Evolutionary conservation across 495 filamentous ascomycete genomes (phyloP).

Genomic region (Aspergillus haitiensis): DNA sequence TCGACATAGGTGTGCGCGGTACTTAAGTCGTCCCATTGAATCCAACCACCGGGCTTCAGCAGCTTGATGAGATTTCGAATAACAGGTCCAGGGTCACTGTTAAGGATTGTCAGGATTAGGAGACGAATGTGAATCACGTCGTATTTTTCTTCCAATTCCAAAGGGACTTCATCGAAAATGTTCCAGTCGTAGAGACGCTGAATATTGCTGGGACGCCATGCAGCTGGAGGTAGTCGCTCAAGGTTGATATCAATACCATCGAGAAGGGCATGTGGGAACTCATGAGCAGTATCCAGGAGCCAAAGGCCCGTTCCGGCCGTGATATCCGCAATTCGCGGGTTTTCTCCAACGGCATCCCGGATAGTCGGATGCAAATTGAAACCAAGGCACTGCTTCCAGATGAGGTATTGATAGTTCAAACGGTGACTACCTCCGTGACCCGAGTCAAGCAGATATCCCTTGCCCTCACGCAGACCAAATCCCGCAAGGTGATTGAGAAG

Average conservation of each 20-base stretch:
- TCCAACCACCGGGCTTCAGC: constrained; percentile 39
- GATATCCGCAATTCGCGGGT: constrained; percentile 22
- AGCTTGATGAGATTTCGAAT: constrained; percentile 27
- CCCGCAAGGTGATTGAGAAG: not conserved
- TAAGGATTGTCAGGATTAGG: constrained; percentile 28
- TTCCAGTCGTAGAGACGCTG: constrained; percentile 27
- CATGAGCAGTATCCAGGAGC: constrained; percentile 26
- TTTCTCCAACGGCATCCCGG: not conserved
- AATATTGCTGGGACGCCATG: not conserved
- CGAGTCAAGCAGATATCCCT: constrained; percentile 25
- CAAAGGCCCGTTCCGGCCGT: constrained; percentile 29
- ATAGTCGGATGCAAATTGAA: constrained; percentile 27
- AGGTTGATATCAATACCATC: constrained; percentile 5
- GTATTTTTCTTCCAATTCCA: constrained; percentile 27
- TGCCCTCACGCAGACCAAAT: constrained; percentile 21
- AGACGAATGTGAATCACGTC: constrained; percentile 41
- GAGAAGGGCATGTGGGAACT: not conserved
- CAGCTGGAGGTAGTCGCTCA: not conserved
- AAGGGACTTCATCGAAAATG: constrained; percentile 26
- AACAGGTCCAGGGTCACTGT: constrained; percentile 23
- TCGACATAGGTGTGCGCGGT: constrained; percentile 14
- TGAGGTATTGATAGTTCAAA: constrained; percentile 29
- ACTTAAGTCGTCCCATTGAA: constrained; percentile 42
- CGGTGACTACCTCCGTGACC: constrained; percentile 17
- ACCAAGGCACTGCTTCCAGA: constrained; percentile 27